Base-by-base conservation (phyloP, 2,329 filamentous ascomycete species). In the Arthroderma uncinatum region DNA sequence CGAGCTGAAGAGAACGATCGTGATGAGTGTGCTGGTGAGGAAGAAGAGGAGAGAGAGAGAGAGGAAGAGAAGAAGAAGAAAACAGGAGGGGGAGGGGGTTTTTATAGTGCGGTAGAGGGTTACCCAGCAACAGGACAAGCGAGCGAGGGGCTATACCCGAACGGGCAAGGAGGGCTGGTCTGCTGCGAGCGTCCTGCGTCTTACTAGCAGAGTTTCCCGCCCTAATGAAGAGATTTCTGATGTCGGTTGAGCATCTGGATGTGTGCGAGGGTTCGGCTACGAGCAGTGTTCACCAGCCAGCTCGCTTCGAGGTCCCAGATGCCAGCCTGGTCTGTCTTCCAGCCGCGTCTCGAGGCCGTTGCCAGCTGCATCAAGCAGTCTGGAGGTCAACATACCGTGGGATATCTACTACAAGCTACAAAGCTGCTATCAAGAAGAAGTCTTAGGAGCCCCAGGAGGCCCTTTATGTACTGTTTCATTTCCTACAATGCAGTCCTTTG, bases 71-170 rank as follows among this genome's bases (percentile, higher is more conserved):
- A 53, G 48, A 52, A 47, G 37, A 55, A 40, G 37, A 33, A 19
- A 21, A 53, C 34, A 25, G 37, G 21, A 55, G 54, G 56, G 53
- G 55, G 53, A 52, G 53, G 44, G 54, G 39, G 19, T n/a, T 47
- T 60, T 58, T 59, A 59, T 60, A 56, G 44, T 19, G 23, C 33
- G 21, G 39, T 19, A 12, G 57, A 39, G 53, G 39, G 21, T 53
- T 42, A 47, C 44, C 44, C 10, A 50, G 44, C 44, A 50, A 50
- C 44, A 42, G 19, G 34, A 53, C 40, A 34, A 56, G 54, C 40
- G 44, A 50, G 44, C 14, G 30, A 33, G 33, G 44, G 44, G 10
- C 44, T 50, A 30, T 50, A 16, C 25, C 44, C 25, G 33, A 50
- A 30, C 44, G 25, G 44, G 44, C 44, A 50, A 2, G 4, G 34